phyloP scores from a whole-genome alignment of 177 flowering plant genomes.

The Vitis hybrid region DNA sequence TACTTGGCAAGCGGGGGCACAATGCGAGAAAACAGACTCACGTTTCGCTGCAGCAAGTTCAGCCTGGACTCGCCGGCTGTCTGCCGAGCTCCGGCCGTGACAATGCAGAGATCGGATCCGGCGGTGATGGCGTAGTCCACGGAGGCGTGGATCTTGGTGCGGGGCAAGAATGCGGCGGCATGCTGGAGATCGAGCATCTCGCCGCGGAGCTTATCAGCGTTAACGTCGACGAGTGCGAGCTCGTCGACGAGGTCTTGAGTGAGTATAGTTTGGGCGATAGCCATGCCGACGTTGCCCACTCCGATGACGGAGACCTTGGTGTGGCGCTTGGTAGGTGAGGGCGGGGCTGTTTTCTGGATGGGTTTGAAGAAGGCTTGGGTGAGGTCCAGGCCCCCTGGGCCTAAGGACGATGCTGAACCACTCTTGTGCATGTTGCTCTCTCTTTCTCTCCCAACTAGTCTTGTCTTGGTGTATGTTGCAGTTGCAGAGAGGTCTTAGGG shows the following conservation, averaged over 20 bases:
- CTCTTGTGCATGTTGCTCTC: constrained; percentile 34
- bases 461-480: no score
- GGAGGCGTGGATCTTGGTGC: constrained; percentile 62
- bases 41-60: constrained; percentile 62
- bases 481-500: no score
- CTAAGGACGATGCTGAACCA: constrained; percentile 36
- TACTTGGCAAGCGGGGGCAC: constrained; percentile 54
- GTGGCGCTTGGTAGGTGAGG: constrained; percentile 56
- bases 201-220: constrained; percentile 67
- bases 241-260: constrained; percentile 77
- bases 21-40: constrained; percentile 37
- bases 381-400: constrained; percentile 64
- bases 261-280: constrained; percentile 83
- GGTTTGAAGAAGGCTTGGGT: constrained; percentile 61
- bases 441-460: no score
- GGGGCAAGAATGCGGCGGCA: constrained; percentile 90
- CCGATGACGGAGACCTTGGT: constrained; percentile 82
- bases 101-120: constrained; percentile 33
- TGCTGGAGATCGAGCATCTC: constrained; percentile 93
- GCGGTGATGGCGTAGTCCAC: constrained; percentile 60
- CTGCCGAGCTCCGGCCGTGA: constrained; percentile 88
- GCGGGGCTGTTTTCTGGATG: constrained; percentile 39
- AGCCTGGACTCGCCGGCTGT: constrained; percentile 65
- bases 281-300: constrained; percentile 89
- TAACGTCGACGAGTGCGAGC: constrained; percentile 70